Percentiles rank a stretch among this genome's conserved stretches.
These are phyloP conservation scores for Mycena albidolilacea DNA, from an alignment of 768 basidiomycete species.

Conservation along the genomic window DNA sequence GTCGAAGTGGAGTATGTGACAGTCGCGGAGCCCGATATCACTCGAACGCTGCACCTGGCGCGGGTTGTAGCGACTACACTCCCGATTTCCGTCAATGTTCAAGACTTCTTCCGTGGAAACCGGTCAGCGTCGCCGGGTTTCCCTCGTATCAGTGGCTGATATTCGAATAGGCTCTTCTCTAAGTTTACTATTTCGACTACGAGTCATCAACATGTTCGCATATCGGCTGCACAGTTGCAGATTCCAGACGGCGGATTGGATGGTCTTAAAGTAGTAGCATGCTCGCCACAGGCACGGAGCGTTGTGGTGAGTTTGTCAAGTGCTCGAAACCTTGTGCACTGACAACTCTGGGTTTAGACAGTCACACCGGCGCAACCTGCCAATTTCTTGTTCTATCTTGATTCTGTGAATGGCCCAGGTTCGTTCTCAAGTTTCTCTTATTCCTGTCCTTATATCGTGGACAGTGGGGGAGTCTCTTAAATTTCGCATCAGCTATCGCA, in stretches of 20 bases:
- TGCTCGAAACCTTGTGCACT: constrained; percentile 14
- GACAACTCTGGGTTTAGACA: constrained; percentile 61
- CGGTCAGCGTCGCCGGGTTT: constrained; percentile 62
- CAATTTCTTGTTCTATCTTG: constrained; percentile 86
- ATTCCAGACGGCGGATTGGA: constrained; percentile 59
- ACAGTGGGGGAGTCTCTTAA: constrained; percentile 74
- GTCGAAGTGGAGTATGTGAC: constrained; percentile 81
- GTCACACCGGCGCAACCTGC: constrained; percentile 83
- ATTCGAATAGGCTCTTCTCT: constrained; percentile 78
- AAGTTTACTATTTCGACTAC: constrained; percentile 92
- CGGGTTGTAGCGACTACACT: constrained; percentile 76
- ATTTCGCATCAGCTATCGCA: constrained; percentile 81
- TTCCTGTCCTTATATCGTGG: constrained; percentile 21
- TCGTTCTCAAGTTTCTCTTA: constrained; percentile 32
- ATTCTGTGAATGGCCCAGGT: constrained; percentile 76
- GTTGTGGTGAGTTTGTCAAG: constrained; percentile 60
- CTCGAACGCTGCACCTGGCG: constrained; percentile 68
- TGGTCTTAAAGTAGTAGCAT: constrained; percentile 67
- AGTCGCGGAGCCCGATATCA: constrained; percentile 62
- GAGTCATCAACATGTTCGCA: constrained; percentile 83
- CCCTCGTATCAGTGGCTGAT: constrained; percentile 10
- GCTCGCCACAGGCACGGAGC: constrained; percentile 60
- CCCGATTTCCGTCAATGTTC: constrained; percentile 93
- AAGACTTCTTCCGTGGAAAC: constrained; percentile 94
- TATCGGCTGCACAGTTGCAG: constrained; percentile 72